A percentile compares a stretch with the other conserved stretches of the same genome.
These are phyloP conservation scores for Pseudogymnoascus sp. DNA, from an alignment of 2,329 filamentous ascomycete species.

Conservation along the genomic window DNA sequence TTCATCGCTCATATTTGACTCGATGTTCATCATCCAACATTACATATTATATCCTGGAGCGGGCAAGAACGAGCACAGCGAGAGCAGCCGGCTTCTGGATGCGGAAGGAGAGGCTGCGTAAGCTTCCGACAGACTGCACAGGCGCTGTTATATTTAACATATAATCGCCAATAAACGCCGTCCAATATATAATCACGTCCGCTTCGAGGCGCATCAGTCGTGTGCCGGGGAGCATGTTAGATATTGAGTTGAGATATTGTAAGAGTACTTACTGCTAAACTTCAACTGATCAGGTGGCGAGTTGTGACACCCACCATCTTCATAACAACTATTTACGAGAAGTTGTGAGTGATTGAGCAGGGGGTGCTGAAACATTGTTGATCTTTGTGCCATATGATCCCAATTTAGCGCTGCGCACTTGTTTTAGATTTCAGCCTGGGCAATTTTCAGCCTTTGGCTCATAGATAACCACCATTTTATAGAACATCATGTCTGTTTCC, in stretches of 20 bases:
- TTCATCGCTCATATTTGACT: constrained; percentile 77
- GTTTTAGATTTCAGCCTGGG: neutral
- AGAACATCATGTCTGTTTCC: neutral
- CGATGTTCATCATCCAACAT: constrained; percentile 83
- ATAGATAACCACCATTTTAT: neutral
- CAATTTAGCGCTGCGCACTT: neutral
- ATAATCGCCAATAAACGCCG: neutral
- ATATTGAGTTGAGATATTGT: neutral
- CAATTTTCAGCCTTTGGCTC: neutral
- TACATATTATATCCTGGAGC: constrained; percentile 64
- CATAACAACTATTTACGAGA: neutral
- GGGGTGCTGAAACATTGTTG: neutral
- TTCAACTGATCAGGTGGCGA: neutral
- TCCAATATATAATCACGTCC: neutral
- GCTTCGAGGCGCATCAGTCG: neutral
- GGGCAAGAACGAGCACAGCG: constrained; percentile 20
- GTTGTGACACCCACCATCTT: neutral
- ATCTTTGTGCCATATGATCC: neutral
- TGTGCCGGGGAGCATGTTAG: neutral
- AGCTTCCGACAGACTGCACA: neutral
- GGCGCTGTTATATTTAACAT: constrained; percentile 1
- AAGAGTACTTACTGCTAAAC: neutral
- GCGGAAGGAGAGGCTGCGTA: neutral
- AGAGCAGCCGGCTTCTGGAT: neutral
- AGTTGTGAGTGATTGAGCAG: neutral